These are phyloP conservation scores for Starmera stellimalicola DNA, from an alignment of 1,139 yeast species.

Conservation along the genomic window DNA sequence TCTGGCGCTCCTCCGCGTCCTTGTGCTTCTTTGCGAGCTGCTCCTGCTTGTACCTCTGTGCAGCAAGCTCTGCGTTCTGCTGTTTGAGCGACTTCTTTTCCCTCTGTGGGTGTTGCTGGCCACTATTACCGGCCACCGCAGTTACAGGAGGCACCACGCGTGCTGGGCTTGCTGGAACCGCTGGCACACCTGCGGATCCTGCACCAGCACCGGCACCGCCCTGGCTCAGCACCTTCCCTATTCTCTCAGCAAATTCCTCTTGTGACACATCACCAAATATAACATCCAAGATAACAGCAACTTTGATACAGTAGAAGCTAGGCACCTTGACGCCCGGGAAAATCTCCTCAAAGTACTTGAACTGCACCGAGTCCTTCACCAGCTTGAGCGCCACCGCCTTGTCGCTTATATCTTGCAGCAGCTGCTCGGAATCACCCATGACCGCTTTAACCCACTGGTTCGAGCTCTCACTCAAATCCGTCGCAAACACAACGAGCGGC, in stretches of 20 bases:
- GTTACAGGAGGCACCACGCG: not conserved
- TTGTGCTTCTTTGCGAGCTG: constrained; percentile 26
- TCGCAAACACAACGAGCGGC: constrained; percentile 35
- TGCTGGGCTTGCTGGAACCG: constrained; percentile 1
- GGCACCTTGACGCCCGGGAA: constrained; percentile 40
- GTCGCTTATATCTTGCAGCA: constrained; percentile 10
- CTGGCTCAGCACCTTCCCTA: constrained; percentile 15
- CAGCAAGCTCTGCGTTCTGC: constrained; percentile 28
- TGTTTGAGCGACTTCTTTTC: constrained; percentile 24
- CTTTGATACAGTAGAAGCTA: constrained; percentile 37
- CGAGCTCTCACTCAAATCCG: constrained; percentile 19
- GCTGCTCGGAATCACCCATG: constrained; percentile 6
- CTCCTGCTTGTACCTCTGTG: constrained; percentile 31
- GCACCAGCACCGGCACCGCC: not conserved
- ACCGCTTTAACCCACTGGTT: constrained; percentile 21
- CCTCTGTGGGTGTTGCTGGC: not conserved
- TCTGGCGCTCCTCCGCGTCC: constrained; percentile 40
- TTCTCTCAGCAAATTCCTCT: constrained; percentile 21
- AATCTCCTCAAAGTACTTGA: constrained; percentile 37
- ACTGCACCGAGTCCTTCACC: constrained; percentile 36
- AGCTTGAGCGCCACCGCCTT: constrained; percentile 37
- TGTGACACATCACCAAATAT: constrained; percentile 25
- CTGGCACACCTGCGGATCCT: not conserved
- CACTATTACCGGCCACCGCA: not conserved
- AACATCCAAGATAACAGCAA: constrained; percentile 36